Evolutionary conservation across 352 stramenopile genomes (phyloP), one percentile per base, ranked within the genome.

Genomic region (Hyaloperonospora arabidopsidis): DNA sequence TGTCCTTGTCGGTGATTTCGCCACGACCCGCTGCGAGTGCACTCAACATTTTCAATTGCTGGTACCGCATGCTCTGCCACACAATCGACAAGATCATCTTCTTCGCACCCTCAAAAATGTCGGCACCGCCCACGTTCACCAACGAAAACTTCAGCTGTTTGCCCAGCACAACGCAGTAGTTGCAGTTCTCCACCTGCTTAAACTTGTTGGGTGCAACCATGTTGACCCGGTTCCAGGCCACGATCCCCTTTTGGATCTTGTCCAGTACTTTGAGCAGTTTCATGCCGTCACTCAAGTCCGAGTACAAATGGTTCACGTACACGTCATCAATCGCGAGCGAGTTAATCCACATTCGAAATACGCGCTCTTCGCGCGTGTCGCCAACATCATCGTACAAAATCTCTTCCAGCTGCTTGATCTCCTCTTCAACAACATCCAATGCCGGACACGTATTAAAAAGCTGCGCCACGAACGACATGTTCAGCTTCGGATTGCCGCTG

Each of bases 321-420:
- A 91, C 73, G 17, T 89, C 85, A 40, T 93, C 80, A 43, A 96
- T 87, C 19, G 70, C 85, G 29, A 97, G 61, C 43, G 87, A 96
- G 74, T 96, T 97, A 57, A 97, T 94, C 89, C 89, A 97, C 85
- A 95, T 88, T 23, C 84, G 83, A 68, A 95, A 96, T 7, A 89
- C 82, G 0, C 85, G 80, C 55, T 93, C 85, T 70, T 96, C 87
- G 35, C 87, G 84, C 12, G 82, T 94, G 52, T 93, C 85, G 12
- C 80, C 83, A 28, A 79, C 66, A 41, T 95, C 87, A 52, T 96
- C 87, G 61, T 93, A 90, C 61, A 91, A 48, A 43, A 95, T 79
- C 44, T 96, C 86, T 22, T 94, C 73, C 5, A 94, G 75, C 57
- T 91, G 76, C 56, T 93, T 89, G 8, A 94, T 65, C 32, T 92